Evolutionary conservation across 768 basidiomycete species (phyloP).

Genomic region (Myochromella boudieri): DNA sequence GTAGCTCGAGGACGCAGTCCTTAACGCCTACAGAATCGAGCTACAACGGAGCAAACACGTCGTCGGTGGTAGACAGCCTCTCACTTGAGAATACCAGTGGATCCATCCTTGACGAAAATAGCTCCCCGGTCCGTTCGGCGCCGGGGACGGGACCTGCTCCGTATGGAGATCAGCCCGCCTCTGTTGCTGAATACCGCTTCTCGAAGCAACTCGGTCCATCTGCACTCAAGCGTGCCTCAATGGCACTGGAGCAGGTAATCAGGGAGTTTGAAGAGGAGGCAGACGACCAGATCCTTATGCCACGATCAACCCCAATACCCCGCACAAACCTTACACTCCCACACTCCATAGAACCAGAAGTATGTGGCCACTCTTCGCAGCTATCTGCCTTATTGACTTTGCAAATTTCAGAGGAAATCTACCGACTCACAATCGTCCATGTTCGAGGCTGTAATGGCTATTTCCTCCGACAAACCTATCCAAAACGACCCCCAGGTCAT

Average conservation of each 20-base stretch:
- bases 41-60: conserved; percentile 29
- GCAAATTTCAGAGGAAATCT: conserved; percentile 28
- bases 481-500: conserved; percentile 40
- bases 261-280: conserved; percentile 75
- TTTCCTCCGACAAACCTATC: conserved; percentile 61
- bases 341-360: conserved; percentile 21
- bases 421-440: conserved; percentile 37
- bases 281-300: conserved; percentile 78
- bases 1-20: conserved; percentile 47
- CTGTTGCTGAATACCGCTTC: conserved; percentile 44
- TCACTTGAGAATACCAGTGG: conserved; percentile 47
- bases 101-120: conserved; percentile 28
- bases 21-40: conserved; percentile 49
- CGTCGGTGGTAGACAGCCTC: conserved; percentile 45
- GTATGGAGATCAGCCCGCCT: conserved; percentile 35
- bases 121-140: conserved; percentile 38
- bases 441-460: conserved; percentile 67
- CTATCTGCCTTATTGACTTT: conserved; percentile 10
- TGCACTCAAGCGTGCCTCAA: conserved; percentile 61
- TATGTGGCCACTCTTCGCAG: conserved; percentile 23
- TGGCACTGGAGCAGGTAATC: conserved; percentile 75
- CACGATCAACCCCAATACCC: conserved; percentile 54
- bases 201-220: conserved; percentile 52
- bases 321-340: conserved; percentile 35
- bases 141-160: conserved; percentile 37